phyloP scores from a whole-genome alignment of 768 basidiomycete species.

The Mycena latifolia region DNA sequence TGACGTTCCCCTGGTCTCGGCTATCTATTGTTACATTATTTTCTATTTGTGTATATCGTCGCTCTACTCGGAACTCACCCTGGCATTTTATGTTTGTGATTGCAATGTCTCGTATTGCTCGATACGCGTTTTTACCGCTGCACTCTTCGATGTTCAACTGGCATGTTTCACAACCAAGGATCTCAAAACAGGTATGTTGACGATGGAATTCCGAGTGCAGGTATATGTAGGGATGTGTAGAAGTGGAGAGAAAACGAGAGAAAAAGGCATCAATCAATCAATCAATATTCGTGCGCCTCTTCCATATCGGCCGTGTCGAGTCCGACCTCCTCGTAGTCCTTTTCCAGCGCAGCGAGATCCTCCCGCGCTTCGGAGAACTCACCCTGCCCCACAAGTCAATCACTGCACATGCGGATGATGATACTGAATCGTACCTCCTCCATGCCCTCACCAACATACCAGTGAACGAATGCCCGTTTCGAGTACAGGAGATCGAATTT shows the following conservation, averaged over 20 bases:
- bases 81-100: constrained; percentile 20
- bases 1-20: constrained; percentile 6
- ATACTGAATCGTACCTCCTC: constrained; percentile 58
- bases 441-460: constrained; percentile 89
- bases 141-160: constrained; percentile 16
- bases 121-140: constrained; percentile 6
- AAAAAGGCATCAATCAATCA: neutral
- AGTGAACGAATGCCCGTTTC: constrained; percentile 91
- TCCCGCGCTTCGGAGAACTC: constrained; percentile 99
- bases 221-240: constrained; percentile 23
- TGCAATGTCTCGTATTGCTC: constrained; percentile 4
- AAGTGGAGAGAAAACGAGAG: constrained; percentile 6
- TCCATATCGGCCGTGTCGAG: constrained; percentile 62
- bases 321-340: constrained; percentile 92
- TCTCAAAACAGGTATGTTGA: neutral
- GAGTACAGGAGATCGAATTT: constrained; percentile 99
- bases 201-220: constrained; percentile 25
- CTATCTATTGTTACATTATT: constrained; percentile 33
- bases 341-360: constrained; percentile 99
- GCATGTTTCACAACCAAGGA: no score
- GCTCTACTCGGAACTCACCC: constrained; percentile 23
- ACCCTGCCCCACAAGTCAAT: constrained; percentile 59
- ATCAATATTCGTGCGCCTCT: constrained; percentile 46
- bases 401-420: neutral
- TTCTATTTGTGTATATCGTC: constrained; percentile 32